Evolutionary conservation across 352 stramenopile species (phyloP).

Genomic region (Pythium biforme): DNA sequence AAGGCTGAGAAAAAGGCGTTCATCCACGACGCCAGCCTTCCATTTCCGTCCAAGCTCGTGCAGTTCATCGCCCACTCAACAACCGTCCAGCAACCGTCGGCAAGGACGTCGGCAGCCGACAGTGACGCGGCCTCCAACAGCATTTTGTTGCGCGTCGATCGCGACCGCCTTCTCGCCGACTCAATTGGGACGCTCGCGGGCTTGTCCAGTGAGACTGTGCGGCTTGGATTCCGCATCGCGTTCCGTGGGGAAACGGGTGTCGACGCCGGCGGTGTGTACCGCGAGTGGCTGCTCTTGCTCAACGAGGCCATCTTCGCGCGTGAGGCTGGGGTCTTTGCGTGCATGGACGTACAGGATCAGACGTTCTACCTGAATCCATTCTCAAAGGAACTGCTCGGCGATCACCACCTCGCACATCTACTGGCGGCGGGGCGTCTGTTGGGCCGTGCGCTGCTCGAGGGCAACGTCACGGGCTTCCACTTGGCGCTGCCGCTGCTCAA

Average conservation of each 20-base stretch:
- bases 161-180: conserved; percentile 50
- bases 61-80: conserved; percentile 13
- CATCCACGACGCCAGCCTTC: conserved; percentile 9
- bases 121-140: not conserved
- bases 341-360: conserved; percentile 30
- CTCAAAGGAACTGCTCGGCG: conserved; percentile 20
- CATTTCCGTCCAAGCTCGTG: conserved; percentile 19
- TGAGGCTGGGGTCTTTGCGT: conserved; percentile 26
- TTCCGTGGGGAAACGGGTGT: conserved; percentile 74
- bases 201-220: conserved; percentile 41
- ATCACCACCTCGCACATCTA: conserved; percentile 30
- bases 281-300: conserved; percentile 66
- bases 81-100: not conserved
- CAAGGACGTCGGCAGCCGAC: not conserved
- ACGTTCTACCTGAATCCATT: conserved; percentile 38
- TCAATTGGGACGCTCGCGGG: conserved; percentile 56
- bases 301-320: conserved; percentile 28
- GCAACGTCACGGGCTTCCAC: conserved; percentile 85
- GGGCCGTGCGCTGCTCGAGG: conserved; percentile 47
- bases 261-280: conserved; percentile 61
- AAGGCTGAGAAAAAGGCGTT: conserved; percentile 9
- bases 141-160: conserved; percentile 15
- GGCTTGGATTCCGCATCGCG: conserved; percentile 63
- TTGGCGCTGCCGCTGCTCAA: conserved; percentile 93
- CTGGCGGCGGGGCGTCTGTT: conserved; percentile 27